Evolutionary conservation across 164 flowering plant species (phyloP).

Genomic region (Euptelea pleiosperma): DNA sequence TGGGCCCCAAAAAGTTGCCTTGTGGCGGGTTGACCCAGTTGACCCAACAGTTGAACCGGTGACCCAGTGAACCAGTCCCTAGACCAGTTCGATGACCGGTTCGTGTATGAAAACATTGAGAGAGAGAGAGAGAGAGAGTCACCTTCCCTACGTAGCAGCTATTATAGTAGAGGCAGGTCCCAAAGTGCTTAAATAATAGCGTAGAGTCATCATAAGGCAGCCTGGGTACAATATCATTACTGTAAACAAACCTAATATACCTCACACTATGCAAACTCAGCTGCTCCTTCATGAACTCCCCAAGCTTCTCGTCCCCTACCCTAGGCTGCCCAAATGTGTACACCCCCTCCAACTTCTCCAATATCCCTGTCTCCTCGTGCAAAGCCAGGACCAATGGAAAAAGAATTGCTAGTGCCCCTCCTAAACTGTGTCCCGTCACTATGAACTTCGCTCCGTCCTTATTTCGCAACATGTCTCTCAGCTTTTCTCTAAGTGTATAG

Average conservation of each 20-base stretch:
- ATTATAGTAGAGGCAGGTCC: conserved; percentile 53
- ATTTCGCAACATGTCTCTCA: conserved; percentile 32
- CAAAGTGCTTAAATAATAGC: conserved; percentile 66
- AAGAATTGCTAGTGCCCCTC: conserved; percentile 75
- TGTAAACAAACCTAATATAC: conserved; percentile 64
- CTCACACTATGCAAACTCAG: conserved; percentile 32
- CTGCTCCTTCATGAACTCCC: conserved; percentile 51
- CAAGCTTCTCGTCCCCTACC: conserved; percentile 63
- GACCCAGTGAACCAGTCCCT: too few species aligned
- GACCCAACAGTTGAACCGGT: too few species aligned
- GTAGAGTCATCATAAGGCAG: conserved; percentile 60
- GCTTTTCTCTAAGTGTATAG: conserved; percentile 50
- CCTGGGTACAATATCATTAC: conserved; percentile 79
- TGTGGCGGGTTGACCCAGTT: too few species aligned
- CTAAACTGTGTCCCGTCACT: conserved; percentile 84
- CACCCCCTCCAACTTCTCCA: conserved; percentile 62
- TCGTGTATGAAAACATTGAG: too few species aligned
- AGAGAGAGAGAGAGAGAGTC: conserved; percentile 10
- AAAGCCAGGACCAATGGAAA: conserved; percentile 43
- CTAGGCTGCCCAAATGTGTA: conserved; percentile 91
- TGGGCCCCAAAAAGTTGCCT: too few species aligned
- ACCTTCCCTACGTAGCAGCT: conserved; percentile 72
- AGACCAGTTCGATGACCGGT: too few species aligned
- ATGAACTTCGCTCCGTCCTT: conserved; percentile 46
- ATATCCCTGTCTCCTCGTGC: conserved; percentile 54